Conservation (phyloP, 805 yeast genomes). For the Naumovozyma baii region DNA sequence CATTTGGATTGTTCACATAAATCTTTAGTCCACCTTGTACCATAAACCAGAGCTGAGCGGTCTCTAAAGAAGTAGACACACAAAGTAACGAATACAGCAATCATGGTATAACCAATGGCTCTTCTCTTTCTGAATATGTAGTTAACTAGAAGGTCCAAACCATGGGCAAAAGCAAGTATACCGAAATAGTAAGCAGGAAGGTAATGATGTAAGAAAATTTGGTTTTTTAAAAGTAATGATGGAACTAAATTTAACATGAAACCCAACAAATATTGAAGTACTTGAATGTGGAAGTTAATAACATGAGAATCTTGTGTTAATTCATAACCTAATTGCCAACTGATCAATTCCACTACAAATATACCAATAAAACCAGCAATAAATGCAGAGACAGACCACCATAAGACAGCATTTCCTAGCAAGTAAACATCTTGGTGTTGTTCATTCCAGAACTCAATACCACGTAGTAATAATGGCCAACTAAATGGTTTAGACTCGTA, state of each 20-base stretch:
- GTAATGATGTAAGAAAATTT: constrained; percentile 84
- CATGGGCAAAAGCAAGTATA: constrained; percentile 60
- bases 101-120: constrained; percentile 35
- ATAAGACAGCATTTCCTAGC: constrained; percentile 64
- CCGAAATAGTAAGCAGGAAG: constrained; percentile 88
- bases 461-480: constrained; percentile 70
- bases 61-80: constrained; percentile 46
- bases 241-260: constrained; percentile 70
- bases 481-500: constrained; percentile 62
- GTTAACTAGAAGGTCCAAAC: constrained; percentile 41
- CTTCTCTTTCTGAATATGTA: constrained; percentile 36
- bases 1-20: constrained; percentile 55
- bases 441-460: constrained; percentile 64
- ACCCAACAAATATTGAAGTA: constrained; percentile 53
- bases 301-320: constrained; percentile 43
- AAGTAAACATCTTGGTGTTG: constrained; percentile 54
- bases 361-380: constrained; percentile 43
- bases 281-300: constrained; percentile 55
- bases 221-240: constrained; percentile 80
- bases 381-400: constrained; percentile 60
- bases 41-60: constrained; percentile 70
- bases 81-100: constrained; percentile 41
- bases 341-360: constrained; percentile 35
- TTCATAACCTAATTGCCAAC: constrained; percentile 56
- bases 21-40: constrained; percentile 64